phyloP scores from a whole-genome alignment of 768 basidiomycete genomes.

The Podaxis sp. region DNA sequence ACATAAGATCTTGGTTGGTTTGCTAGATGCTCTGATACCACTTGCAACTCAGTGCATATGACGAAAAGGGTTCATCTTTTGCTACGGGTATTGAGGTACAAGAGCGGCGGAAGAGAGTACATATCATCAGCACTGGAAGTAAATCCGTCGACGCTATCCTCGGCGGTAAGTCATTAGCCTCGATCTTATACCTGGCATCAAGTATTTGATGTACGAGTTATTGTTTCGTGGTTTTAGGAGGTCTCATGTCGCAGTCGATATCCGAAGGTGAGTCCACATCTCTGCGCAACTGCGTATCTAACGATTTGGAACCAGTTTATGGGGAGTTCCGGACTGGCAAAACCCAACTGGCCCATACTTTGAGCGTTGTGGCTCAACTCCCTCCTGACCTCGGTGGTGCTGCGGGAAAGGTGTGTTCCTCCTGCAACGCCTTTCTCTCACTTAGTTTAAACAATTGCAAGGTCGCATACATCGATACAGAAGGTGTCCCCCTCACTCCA shows the following conservation, averaged over 20 bases:
- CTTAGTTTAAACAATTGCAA: conserved; percentile 22
- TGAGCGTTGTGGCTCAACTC: conserved; percentile 88
- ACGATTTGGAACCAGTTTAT: conserved; percentile 57
- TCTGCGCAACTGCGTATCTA: not conserved
- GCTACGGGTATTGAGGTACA: conserved; percentile 90
- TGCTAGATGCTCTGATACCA: not conserved
- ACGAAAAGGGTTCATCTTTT: conserved; percentile 80
- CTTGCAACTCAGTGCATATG: conserved; percentile 3
- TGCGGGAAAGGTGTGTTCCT: conserved; percentile 66
- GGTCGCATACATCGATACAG: conserved; percentile 93
- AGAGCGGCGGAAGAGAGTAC: conserved; percentile 77
- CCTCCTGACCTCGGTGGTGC: conserved; percentile 90
- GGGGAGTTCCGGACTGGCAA: conserved; percentile 97
- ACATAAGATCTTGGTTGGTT: conserved; percentile 73
- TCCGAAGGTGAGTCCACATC: conserved; percentile 63
- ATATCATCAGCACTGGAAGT: conserved; percentile 88
- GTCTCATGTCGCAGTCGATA: conserved; percentile 90
- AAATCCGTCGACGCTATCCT: conserved; percentile 88
- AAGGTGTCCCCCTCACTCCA: conserved; percentile 43
- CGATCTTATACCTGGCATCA: not conserved
- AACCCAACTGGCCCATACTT: conserved; percentile 93
- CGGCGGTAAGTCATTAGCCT: conserved; percentile 54
- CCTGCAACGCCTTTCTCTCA: not conserved
- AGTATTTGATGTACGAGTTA: not conserved
- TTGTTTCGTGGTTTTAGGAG: conserved; percentile 46